These are phyloP conservation scores for Lepidium campestre DNA, from an alignment of 441 rosid genomes.

Conservation along the genomic window DNA sequence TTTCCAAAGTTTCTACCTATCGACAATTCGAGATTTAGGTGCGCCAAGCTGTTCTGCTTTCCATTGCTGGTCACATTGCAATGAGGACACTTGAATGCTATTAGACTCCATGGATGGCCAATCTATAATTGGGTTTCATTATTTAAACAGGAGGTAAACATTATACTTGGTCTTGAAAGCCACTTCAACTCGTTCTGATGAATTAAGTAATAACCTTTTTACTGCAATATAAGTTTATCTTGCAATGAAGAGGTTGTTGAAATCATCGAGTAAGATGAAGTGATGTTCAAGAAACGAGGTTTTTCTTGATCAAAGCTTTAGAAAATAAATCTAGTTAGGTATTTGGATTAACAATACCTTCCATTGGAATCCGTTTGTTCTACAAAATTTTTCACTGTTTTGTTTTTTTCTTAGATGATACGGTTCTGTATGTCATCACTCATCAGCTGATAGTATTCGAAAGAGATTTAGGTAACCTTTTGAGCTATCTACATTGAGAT, in stretches of 20 bases:
- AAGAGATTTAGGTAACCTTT: no score
- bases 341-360: background rate
- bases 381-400: no score
- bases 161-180: background rate
- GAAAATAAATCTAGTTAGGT: background rate
- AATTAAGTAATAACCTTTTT: background rate
- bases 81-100: background rate
- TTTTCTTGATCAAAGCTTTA: background rate
- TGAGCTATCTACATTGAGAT: background rate
- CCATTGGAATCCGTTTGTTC: background rate
- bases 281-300: background rate
- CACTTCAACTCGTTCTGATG: background rate
- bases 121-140: background rate
- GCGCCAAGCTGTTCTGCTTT: background rate
- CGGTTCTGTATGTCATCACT: no score
- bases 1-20: background rate
- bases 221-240: background rate
- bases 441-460: no score
- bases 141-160: background rate
- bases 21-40: background rate
- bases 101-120: background rate
- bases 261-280: background rate
- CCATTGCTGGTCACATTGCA: background rate
- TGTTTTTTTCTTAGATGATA: no score
- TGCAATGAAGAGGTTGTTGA: background rate